Conservation (phyloP, 371 early-diverging fungal species). For the Parasitella parasitica region DNA sequence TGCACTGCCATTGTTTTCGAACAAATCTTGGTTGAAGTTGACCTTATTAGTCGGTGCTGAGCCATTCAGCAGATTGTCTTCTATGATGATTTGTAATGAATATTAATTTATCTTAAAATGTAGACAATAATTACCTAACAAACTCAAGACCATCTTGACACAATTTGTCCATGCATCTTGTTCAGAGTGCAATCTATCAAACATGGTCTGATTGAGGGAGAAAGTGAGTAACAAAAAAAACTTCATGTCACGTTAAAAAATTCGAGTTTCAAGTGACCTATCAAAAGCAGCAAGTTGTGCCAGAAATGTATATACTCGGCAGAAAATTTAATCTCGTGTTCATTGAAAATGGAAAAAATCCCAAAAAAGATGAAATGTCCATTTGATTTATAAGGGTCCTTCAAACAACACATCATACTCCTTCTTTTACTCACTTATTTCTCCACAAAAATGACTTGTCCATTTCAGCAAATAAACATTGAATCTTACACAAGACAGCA, state of each 20-base stretch:
- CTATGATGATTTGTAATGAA: no score
- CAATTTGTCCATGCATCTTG: constrained; percentile 41
- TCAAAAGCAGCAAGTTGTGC: neutral
- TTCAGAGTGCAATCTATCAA: constrained; percentile 27
- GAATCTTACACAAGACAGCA: neutral
- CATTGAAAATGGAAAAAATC: neutral
- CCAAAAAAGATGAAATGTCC: neutral
- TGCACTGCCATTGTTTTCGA: constrained; percentile 8
- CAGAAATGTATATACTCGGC: no score
- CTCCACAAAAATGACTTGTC: neutral
- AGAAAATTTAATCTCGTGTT: neutral
- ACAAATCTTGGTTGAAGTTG: neutral
- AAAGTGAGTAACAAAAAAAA: neutral
- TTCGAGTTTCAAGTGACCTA: neutral
- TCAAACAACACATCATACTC: no score
- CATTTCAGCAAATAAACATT: neutral
- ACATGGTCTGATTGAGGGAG: constrained; percentile 13
- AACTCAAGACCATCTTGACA: constrained; percentile 32
- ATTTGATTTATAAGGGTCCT: neutral
- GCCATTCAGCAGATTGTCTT: constrained; percentile 29
- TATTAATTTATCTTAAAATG: no score
- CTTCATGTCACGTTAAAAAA: neutral
- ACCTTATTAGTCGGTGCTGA: constrained; percentile 3
- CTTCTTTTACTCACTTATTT: neutral
- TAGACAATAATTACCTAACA: constrained; percentile 30